phyloP scores from a whole-genome alignment of 306 rosid genomes.

The Psophocarpus tetragonolobus region DNA sequence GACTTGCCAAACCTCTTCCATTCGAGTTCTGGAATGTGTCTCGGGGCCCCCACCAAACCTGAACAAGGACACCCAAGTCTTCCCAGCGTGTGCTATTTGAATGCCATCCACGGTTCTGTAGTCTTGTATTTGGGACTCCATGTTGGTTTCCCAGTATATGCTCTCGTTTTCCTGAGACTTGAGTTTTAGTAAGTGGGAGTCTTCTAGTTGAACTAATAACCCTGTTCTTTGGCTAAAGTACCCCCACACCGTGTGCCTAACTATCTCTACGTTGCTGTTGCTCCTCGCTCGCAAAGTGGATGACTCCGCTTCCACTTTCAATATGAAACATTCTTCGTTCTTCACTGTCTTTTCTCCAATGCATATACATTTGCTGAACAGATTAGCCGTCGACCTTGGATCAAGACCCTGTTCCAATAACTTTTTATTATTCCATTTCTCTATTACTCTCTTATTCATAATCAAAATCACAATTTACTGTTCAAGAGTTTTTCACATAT shows the following conservation, averaged over 20 bases:
- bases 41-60: slow-evolving; percentile 68
- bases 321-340: slow-evolving; percentile 75
- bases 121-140: slow-evolving; percentile 73
- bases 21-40: slow-evolving; percentile 63
- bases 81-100: slow-evolving; percentile 76
- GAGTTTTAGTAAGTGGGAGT: slow-evolving; percentile 78
- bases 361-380: slow-evolving; percentile 68
- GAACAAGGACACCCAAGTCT: slow-evolving; percentile 63
- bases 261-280: slow-evolving; percentile 71
- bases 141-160: slow-evolving; percentile 89
- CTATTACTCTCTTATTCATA: neutral
- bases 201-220: slow-evolving; percentile 72
- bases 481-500: neutral
- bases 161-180: slow-evolving; percentile 44
- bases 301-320: slow-evolving; percentile 69
- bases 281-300: slow-evolving; percentile 65
- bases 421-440: neutral
- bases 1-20: slow-evolving; percentile 87
- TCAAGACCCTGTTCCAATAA: slow-evolving; percentile 68
- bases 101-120: slow-evolving; percentile 70
- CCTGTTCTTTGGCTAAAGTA: slow-evolving; percentile 93
- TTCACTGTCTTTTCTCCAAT: slow-evolving; percentile 78
- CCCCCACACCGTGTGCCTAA: slow-evolving; percentile 87
- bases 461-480: neutral
- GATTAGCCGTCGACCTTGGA: slow-evolving; percentile 81